A percentile compares a stretch with the other conserved stretches of the same genome.
Evolutionary conservation across 495 filamentous ascomycete genomes (phyloP).

Genomic region (Penicillium coffeae): DNA sequence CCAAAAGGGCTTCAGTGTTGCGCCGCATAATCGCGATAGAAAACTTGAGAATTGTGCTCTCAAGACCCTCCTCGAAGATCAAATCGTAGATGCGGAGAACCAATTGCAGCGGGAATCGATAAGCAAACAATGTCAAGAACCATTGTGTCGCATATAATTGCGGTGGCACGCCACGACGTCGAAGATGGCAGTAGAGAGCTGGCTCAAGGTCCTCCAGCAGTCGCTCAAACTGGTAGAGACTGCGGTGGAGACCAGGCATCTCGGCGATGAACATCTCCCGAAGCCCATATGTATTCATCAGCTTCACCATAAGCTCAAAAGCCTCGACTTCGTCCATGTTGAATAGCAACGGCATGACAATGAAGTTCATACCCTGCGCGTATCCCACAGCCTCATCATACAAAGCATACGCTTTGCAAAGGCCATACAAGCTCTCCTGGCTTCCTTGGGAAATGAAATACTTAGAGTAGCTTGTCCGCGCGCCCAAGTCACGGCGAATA

Average conservation of each 20-base stretch:
- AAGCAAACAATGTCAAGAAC: conserved; percentile 99
- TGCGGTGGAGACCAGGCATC: conserved; percentile 93
- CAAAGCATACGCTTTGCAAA: conserved; percentile 96
- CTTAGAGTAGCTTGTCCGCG: conserved; percentile 93
- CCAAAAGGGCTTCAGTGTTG: conserved; percentile 73
- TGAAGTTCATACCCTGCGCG: conserved; percentile 98
- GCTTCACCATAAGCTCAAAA: conserved; percentile 83
- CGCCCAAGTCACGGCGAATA: conserved; percentile 85
- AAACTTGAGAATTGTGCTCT: conserved; percentile 86
- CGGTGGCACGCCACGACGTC: conserved; percentile 79
- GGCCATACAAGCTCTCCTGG: conserved; percentile 89
- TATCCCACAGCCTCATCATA: conserved; percentile 95
- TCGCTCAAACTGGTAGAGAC: conserved; percentile 92
- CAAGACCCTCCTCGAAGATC: conserved; percentile 90
- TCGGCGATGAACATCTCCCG: conserved; percentile 92
- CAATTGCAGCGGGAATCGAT: conserved; percentile 93
- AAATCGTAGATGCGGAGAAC: conserved; percentile 96
- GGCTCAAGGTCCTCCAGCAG: conserved; percentile 93
- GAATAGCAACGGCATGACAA: conserved; percentile 95
- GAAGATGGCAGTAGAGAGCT: conserved; percentile 90
- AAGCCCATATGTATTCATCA: conserved; percentile 96
- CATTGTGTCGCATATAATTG: conserved; percentile 97
- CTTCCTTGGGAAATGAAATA: conserved; percentile 82
- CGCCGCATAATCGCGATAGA: conserved; percentile 94
- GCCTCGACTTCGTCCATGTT: conserved; percentile 99